phyloP scores from a whole-genome alignment of 441 rosid genomes.

The Pelargonium australe region DNA sequence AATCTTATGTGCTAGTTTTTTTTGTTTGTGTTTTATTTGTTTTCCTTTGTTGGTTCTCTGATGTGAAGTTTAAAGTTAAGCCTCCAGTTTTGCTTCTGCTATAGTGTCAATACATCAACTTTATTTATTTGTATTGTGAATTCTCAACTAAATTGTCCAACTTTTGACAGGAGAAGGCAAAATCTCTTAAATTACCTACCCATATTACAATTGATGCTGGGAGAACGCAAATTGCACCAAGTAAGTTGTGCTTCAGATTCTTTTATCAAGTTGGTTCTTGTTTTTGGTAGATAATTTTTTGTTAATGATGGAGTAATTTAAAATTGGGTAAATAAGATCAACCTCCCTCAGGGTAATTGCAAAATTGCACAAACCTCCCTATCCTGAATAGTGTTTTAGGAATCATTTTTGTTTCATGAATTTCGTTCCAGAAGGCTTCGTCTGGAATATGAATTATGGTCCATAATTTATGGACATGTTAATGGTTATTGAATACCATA shows the following conservation, averaged over 20 bases:
- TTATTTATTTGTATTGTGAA: conserved; percentile 9
- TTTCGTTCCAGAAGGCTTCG: not conserved
- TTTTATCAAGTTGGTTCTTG: not conserved
- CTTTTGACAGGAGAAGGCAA: conserved; percentile 71
- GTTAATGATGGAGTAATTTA: not conserved
- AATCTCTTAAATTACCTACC: conserved; percentile 71
- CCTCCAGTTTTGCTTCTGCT: not conserved
- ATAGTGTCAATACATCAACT: conserved; percentile 6
- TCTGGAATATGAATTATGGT: not conserved
- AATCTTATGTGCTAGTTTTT: not conserved
- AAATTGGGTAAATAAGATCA: not conserved
- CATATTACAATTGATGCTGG: conserved; percentile 97
- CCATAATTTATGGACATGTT: no score
- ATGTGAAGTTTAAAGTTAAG: no score
- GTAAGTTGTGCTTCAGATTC: conserved; percentile 43
- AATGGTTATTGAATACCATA: not conserved
- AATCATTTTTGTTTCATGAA: not conserved
- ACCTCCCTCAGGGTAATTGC: not conserved
- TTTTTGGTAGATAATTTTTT: conserved; percentile 7
- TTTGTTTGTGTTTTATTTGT: not conserved
- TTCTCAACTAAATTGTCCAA: conserved; percentile 12
- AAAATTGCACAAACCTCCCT: not conserved
- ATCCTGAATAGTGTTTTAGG: not conserved
- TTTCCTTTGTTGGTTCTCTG: not conserved
- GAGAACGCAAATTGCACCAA: conserved; percentile 95